These are phyloP conservation scores for Aspergillus calidoustus DNA, from an alignment of 2,329 filamentous ascomycete genomes.

Conservation along the genomic window DNA sequence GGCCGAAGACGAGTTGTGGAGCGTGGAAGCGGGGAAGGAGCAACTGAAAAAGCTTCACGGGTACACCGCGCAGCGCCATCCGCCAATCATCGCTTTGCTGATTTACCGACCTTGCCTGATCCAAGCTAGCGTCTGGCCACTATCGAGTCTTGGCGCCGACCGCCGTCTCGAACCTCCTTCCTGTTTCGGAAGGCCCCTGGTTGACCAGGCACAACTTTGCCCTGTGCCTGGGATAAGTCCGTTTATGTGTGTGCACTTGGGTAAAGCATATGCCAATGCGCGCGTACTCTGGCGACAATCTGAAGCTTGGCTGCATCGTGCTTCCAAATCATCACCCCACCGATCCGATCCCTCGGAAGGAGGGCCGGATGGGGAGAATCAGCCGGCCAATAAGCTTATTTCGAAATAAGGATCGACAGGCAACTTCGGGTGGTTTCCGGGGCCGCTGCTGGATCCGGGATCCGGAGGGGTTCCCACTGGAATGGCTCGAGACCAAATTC, in stretches of 20 bases:
- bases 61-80: background rate
- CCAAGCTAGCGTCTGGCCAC: background rate
- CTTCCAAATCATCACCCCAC: background rate
- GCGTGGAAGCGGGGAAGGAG: background rate
- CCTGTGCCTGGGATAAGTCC: too few species aligned
- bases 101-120: background rate
- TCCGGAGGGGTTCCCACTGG: too few species aligned
- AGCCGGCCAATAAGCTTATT: background rate
- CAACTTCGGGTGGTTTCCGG: background rate
- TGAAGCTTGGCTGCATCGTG: background rate
- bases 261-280: too few species aligned
- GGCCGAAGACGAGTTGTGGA: background rate
- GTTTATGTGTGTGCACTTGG: too few species aligned
- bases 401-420: background rate
- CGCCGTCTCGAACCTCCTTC: background rate
- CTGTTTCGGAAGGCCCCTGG: background rate
- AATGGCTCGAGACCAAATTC: background rate
- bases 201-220: background rate
- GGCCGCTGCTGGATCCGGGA: background rate
- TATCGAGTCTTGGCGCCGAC: background rate
- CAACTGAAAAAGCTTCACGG: background rate
- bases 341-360: background rate
- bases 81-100: background rate
- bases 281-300: background rate
- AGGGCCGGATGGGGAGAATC: background rate